These are phyloP conservation scores for Noccaea caerulescens DNA, from an alignment of 345 rosid genomes.

Conservation along the genomic window DNA sequence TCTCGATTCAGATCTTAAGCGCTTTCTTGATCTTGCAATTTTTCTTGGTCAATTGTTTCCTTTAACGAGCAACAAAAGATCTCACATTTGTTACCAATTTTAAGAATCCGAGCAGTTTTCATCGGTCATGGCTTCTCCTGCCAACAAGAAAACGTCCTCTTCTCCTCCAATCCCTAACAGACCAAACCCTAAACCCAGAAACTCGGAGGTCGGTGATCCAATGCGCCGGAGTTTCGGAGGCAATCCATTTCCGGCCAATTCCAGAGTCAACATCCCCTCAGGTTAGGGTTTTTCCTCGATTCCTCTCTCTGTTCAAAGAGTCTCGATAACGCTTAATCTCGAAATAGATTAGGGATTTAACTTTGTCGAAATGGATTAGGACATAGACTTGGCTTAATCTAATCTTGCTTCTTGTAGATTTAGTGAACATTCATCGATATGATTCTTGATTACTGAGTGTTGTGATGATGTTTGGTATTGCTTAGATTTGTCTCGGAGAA, in stretches of 20 bases:
- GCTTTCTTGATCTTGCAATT: constrained; percentile 24
- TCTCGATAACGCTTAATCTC: not conserved
- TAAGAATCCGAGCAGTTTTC: not conserved
- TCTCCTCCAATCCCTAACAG: constrained; percentile 43
- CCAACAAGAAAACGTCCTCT: constrained; percentile 34
- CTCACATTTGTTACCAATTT: constrained; percentile 25
- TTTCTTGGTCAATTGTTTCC: constrained; percentile 16
- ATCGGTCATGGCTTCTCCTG: constrained; percentile 40
- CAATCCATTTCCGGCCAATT: constrained; percentile 52
- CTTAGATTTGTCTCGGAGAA: constrained; percentile 52
- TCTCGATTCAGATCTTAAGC: constrained; percentile 1
- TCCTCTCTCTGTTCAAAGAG: not conserved
- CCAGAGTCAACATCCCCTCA: constrained; percentile 63
- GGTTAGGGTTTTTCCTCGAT: constrained; percentile 44
- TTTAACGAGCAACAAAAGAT: not conserved
- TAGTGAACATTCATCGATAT: not conserved
- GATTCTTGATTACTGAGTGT: not conserved
- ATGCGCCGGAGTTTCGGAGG: constrained; percentile 72
- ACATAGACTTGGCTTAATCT: not conserved
- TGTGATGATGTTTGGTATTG: constrained; percentile 11
- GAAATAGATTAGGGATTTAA: not conserved
- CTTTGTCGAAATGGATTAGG: not conserved
- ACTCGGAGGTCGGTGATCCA: constrained; percentile 59
- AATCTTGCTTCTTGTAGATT: not conserved
- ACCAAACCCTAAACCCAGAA: constrained; percentile 54